These are phyloP conservation scores for Apiospora saccharicola DNA, from an alignment of 2,329 filamentous ascomycete species.

Conservation along the genomic window DNA sequence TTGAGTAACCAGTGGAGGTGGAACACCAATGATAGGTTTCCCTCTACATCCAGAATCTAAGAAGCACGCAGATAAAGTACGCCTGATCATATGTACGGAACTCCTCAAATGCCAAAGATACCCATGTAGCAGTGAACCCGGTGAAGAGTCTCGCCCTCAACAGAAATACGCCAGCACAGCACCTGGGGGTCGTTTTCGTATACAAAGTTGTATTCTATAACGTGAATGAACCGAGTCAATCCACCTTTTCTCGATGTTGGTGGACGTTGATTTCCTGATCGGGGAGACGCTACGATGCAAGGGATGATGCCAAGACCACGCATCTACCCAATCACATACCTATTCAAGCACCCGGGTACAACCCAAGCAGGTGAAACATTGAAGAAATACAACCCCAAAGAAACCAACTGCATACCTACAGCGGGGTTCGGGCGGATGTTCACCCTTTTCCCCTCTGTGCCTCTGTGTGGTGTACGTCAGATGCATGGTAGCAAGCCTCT, in stretches of 20 bases:
- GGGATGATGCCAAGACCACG: background rate
- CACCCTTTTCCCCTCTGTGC: background rate
- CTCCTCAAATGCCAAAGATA: too few species aligned
- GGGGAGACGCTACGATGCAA: background rate
- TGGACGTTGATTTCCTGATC: background rate
- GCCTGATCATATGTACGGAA: too few species aligned
- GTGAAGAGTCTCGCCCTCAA: too few species aligned
- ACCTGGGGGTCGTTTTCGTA: too few species aligned
- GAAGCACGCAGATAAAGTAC: too few species aligned
- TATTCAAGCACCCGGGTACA: background rate
- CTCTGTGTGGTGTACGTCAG: rapidly evolving
- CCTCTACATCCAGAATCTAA: too few species aligned
- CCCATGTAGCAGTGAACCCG: too few species aligned
- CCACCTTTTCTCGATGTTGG: background rate
- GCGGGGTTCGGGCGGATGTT: background rate
- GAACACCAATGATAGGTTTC: too few species aligned
- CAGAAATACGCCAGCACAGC: too few species aligned
- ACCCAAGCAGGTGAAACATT: background rate
- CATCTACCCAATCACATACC: background rate
- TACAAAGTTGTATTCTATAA: too few species aligned
- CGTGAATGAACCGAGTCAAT: too few species aligned
- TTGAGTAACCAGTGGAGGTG: too few species aligned
- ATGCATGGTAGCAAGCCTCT: background rate
- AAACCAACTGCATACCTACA: background rate
- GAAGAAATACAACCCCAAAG: background rate